Conservation (phyloP, 1,284 basidiomycete species). For the Boletus semigastroideus region DNA sequence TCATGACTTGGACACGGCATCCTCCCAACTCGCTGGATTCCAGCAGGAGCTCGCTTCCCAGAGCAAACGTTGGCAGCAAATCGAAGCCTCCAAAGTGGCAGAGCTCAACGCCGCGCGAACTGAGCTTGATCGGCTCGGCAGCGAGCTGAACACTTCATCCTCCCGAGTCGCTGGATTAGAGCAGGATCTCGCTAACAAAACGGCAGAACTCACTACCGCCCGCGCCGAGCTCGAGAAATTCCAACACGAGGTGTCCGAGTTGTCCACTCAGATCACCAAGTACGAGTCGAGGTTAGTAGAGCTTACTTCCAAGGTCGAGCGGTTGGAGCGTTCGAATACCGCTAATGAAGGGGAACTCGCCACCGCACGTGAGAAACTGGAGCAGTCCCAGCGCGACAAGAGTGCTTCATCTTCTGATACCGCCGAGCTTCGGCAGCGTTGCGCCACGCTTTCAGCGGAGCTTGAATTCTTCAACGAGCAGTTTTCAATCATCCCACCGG, state of each 20-base stretch:
- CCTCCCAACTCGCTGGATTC: neutral
- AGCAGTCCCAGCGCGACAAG: neutral
- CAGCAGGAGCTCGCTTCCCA: neutral
- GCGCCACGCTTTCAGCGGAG: too few species aligned
- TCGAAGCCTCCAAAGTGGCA: too few species aligned
- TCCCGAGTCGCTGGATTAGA: neutral
- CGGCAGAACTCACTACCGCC: neutral
- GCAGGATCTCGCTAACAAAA: neutral
- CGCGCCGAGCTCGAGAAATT: slow-evolving; percentile 1
- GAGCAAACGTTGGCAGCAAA: too few species aligned
- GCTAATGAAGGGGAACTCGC: neutral
- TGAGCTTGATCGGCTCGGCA: slow-evolving; percentile 1
- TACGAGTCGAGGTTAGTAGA: neutral
- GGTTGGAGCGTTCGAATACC: neutral
- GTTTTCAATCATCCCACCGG: too few species aligned
- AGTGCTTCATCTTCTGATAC: neutral
- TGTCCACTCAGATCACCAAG: neutral
- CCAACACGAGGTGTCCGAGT: neutral
- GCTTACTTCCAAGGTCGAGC: neutral
- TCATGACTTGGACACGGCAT: neutral
- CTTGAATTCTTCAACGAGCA: too few species aligned
- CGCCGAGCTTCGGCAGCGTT: too few species aligned
- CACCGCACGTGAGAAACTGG: neutral
- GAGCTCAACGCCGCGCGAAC: neutral
- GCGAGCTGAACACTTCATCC: neutral